Conservation (phyloP, 164 flowering plant genomes). For the Annona squamosa region DNA sequence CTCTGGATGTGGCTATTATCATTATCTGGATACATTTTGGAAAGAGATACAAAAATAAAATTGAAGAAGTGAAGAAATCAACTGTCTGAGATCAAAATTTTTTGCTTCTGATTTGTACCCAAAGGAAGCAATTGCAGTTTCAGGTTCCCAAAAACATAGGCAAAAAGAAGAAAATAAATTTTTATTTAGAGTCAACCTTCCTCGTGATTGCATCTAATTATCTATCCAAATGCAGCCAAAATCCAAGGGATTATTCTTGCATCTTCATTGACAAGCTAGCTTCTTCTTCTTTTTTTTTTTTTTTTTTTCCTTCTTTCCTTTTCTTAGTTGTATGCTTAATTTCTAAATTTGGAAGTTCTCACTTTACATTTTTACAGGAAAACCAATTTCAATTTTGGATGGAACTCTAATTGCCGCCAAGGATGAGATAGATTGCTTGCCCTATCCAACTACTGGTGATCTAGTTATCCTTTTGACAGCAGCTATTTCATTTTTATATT, state of each 20-base stretch:
- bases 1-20: no score
- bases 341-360: not conserved
- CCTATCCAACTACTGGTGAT: constrained; percentile 93
- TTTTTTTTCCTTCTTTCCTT: no score
- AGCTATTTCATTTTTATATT: not conserved
- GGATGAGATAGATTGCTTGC: constrained; percentile 90
- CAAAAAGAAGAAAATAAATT: not conserved
- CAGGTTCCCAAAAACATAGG: not conserved
- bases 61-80: not conserved
- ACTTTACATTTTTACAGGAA: constrained; percentile 31
- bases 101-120: not conserved
- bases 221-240: not conserved
- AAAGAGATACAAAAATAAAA: not conserved
- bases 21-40: no score
- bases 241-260: not conserved
- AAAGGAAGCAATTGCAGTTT: not conserved
- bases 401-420: constrained; percentile 83
- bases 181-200: not conserved
- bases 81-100: not conserved
- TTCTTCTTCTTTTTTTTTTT: no score
- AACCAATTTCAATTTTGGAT: constrained; percentile 74
- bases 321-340: not conserved
- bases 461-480: not conserved
- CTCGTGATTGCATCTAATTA: not conserved
- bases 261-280: not conserved